These are phyloP conservation scores for Melaleuca alternifolia DNA, from an alignment of 345 rosid species.

Conservation along the genomic window DNA sequence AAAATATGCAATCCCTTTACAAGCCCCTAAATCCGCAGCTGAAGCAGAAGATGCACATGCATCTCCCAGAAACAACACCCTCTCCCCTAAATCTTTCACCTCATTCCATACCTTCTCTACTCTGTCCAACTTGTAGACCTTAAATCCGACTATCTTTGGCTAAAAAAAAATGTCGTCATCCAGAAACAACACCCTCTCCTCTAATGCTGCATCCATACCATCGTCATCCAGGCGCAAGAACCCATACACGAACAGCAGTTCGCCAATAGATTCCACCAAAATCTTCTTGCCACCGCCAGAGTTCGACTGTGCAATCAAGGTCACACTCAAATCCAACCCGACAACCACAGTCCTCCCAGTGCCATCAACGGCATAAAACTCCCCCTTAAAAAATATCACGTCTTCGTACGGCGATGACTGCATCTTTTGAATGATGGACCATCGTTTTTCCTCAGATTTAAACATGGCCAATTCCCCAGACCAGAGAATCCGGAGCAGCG, in stretches of 20 bases:
- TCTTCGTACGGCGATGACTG: slow-evolving; percentile 66
- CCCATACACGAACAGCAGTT: slow-evolving; percentile 66
- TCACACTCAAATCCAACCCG: slow-evolving; percentile 13
- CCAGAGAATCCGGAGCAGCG: slow-evolving; percentile 68
- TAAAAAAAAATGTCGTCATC: slow-evolving; percentile 13
- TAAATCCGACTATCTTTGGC: slow-evolving; percentile 64
- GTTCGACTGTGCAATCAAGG: slow-evolving; percentile 29
- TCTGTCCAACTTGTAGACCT: slow-evolving; percentile 47
- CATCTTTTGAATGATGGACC: slow-evolving; percentile 67
- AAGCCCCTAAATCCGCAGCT: slow-evolving; percentile 29
- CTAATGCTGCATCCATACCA: slow-evolving; percentile 10
- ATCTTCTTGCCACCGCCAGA: slow-evolving; percentile 88
- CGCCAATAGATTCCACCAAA: slow-evolving; percentile 66
- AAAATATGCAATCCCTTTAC: slow-evolving; percentile 53
- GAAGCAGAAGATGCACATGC: slow-evolving; percentile 62
- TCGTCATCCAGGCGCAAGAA: slow-evolving; percentile 47
- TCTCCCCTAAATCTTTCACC: slow-evolving; percentile 34
- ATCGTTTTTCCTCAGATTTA: slow-evolving; percentile 37
- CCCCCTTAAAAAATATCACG: slow-evolving; percentile 42
- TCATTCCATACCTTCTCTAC: slow-evolving; percentile 39
- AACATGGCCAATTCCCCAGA: slow-evolving; percentile 77
- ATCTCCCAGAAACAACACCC: slow-evolving; percentile 77
- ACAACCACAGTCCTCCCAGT: slow-evolving; percentile 60
- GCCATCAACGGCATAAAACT: slow-evolving; percentile 63
- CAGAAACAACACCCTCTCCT: slow-evolving; percentile 17